phyloP scores from a whole-genome alignment of 2,329 filamentous ascomycete genomes.

The Exserohilum rostratum region DNA sequence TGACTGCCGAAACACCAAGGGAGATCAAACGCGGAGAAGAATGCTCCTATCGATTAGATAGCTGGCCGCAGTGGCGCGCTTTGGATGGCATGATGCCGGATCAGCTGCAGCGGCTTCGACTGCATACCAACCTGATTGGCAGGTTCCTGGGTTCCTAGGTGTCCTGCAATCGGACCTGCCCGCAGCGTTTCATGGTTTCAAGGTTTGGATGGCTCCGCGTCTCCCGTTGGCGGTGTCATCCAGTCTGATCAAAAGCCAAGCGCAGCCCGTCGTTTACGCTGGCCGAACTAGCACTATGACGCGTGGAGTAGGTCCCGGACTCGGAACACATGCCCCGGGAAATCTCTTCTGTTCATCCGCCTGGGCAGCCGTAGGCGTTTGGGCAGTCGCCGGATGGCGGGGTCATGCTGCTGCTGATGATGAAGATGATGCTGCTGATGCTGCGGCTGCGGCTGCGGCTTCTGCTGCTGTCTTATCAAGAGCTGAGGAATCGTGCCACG shows the following conservation, averaged over 20 bases:
- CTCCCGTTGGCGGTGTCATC: conserved; percentile 3
- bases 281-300: conserved; percentile 1
- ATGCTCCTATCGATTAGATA: conserved; percentile 31
- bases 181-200: background rate
- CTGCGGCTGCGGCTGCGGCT: background rate
- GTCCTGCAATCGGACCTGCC: conserved; percentile 2
- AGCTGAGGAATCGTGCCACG: background rate
- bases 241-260: background rate
- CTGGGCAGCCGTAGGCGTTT: conserved; percentile 3
- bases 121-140: background rate
- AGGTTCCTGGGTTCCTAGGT: conserved; percentile 3
- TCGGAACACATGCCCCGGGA: conserved; percentile 3
- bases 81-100: background rate
- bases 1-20: conserved; percentile 3
- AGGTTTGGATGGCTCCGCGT: background rate
- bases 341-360: conserved; percentile 5
- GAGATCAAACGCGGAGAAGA: conserved; percentile 18
- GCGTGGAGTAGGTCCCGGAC: conserved; percentile 7
- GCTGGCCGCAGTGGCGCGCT: conserved; percentile 20
- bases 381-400: conserved; percentile 1
- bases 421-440: too few species aligned
- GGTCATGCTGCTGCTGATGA: background rate
- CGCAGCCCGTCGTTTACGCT: background rate
- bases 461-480: background rate
- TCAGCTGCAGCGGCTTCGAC: background rate